Evolutionary conservation across 2,329 filamentous ascomycete species (phyloP).

Genomic region (Pseudogymnoascus sp.): DNA sequence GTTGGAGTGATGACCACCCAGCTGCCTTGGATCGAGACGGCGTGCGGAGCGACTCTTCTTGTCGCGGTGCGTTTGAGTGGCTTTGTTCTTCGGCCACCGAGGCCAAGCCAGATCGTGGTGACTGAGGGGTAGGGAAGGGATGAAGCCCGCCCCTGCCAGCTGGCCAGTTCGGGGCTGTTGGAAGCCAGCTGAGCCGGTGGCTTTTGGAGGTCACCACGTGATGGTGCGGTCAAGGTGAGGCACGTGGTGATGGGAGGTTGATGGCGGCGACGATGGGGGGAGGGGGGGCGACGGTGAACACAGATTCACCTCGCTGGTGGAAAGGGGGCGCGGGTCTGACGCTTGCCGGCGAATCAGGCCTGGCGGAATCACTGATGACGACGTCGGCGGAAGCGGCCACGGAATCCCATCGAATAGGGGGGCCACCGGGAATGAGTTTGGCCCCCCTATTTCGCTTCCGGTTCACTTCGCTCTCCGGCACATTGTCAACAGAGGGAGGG

Average conservation of each 20-base stretch:
- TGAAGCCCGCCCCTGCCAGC: not conserved
- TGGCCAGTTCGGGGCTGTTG: not conserved
- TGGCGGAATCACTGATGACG: not conserved
- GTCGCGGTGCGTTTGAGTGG: not conserved
- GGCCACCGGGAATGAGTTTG: not conserved
- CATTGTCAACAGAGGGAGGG: not conserved
- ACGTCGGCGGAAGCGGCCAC: not conserved
- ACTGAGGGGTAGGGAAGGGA: not conserved
- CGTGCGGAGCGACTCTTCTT: not conserved
- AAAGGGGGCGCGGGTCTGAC: not conserved
- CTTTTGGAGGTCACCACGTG: not conserved
- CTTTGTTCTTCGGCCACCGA: not conserved
- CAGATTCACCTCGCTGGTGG: not conserved
- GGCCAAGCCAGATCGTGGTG: not conserved
- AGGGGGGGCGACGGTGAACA: not conserved
- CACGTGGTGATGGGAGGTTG: not conserved
- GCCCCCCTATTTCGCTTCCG: not conserved
- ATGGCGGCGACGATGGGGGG: not conserved
- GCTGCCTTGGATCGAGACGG: not conserved
- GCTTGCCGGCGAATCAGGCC: not conserved
- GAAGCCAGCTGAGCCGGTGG: not conserved
- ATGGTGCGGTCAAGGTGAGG: not conserved
- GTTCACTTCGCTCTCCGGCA: not conserved
- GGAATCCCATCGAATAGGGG: not conserved
- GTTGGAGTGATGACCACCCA: not conserved